Conservation (phyloP, 495 filamentous ascomycete genomes). For the Penicillium canariense region DNA sequence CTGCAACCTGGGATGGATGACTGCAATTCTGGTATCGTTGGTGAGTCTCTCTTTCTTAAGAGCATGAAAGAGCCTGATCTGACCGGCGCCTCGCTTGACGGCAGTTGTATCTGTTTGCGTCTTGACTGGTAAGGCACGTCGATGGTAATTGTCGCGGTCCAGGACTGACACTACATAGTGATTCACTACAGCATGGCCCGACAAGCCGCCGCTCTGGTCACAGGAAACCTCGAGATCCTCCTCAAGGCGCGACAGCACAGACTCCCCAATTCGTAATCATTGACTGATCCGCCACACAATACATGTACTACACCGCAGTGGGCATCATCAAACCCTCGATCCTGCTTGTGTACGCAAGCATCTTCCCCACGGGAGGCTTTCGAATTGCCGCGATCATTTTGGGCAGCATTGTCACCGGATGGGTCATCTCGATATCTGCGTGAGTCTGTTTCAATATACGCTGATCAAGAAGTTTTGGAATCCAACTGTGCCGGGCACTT, state of each 20-base stretch:
- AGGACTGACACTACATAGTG: conserved; percentile 3
- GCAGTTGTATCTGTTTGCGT: conserved; percentile 6
- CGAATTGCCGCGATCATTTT: conserved; percentile 37
- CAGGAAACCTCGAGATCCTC: conserved; percentile 7
- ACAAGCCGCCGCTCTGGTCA: conserved; percentile 5
- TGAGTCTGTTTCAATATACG: conserved; percentile 45
- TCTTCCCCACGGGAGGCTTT: conserved; percentile 39
- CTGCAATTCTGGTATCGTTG: conserved; percentile 11
- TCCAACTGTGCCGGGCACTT: conserved; percentile 30
- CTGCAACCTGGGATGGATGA: conserved; percentile 7
- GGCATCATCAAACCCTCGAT: conserved; percentile 35
- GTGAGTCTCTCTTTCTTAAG: not conserved
- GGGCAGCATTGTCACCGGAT: conserved; percentile 35
- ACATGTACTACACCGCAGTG: conserved; percentile 8
- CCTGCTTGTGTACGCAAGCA: conserved; percentile 44
- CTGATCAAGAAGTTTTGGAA: conserved; percentile 44
- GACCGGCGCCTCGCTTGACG: not conserved
- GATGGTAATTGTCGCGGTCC: not conserved
- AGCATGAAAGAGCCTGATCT: not conserved
- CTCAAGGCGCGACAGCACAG: not conserved
- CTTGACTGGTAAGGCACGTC: conserved; percentile 1
- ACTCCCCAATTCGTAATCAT: not conserved
- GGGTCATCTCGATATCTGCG: conserved; percentile 43
- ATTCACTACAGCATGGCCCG: conserved; percentile 16
- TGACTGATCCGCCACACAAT: not conserved